Conservation (phyloP, 495 filamentous ascomycete genomes). For the Pyronema omphalodes region DNA sequence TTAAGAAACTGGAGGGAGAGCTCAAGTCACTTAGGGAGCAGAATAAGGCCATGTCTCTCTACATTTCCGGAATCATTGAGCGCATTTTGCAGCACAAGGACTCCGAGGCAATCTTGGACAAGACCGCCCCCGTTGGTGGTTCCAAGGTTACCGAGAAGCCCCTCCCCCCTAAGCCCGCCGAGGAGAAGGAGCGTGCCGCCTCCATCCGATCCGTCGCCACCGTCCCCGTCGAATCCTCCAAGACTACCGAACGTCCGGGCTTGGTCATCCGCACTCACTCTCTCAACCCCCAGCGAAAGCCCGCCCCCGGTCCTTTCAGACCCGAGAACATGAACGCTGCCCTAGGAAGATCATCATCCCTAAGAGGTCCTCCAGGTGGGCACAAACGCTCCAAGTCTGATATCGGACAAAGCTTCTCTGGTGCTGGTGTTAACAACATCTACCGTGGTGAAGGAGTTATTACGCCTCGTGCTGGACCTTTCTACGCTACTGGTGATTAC, state of each 20-base stretch:
- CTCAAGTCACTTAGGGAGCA: constrained; percentile 70
- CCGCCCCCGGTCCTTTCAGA: constrained; percentile 37
- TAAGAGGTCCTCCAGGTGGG: constrained; percentile 15
- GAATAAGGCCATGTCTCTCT: constrained; percentile 89
- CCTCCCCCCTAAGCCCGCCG: constrained; percentile 57
- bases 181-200: constrained; percentile 28
- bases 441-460: constrained; percentile 21
- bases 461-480: constrained; percentile 17
- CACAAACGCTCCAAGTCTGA: constrained; percentile 23
- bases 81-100: constrained; percentile 83
- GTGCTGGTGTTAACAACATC: constrained; percentile 10
- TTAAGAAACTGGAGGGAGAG: constrained; percentile 56
- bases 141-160: constrained; percentile 46
- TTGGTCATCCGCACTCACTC: constrained; percentile 43
- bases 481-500: constrained; percentile 15
- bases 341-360: constrained; percentile 24
- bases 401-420: constrained; percentile 7
- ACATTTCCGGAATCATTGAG: constrained; percentile 97
- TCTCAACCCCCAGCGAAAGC: constrained; percentile 20
- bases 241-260: constrained; percentile 31
- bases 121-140: constrained; percentile 30
- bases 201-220: constrained; percentile 58
- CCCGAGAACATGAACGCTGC: constrained; percentile 49
- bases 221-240: constrained; percentile 51
- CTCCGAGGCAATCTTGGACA: constrained; percentile 81